Evolutionary conservation across 2,329 filamentous ascomycete genomes (phyloP).

Genomic region (Sporothrix sp.): DNA sequence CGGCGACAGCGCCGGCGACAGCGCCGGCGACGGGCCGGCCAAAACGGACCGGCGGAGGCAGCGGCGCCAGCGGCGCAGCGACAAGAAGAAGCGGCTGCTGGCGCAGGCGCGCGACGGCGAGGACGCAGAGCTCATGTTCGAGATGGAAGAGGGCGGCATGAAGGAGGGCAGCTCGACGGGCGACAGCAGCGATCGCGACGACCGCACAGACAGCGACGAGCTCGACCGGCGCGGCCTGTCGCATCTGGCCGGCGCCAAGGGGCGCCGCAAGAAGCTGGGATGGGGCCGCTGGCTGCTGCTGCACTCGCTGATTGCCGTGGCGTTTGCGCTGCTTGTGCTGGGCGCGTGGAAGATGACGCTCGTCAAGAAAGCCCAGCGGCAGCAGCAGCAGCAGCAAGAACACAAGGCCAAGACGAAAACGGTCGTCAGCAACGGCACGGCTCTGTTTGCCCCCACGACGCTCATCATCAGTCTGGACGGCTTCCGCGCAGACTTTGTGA

Average conservation of each 20-base stretch:
- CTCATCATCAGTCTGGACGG: constrained; percentile 91
- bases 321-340: constrained; percentile 46
- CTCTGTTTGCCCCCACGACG: constrained; percentile 81
- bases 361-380: constrained; percentile 25
- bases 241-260: constrained; percentile 37
- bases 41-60: constrained; percentile 30
- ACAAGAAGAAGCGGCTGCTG: constrained; percentile 44
- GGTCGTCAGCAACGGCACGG: constrained; percentile 67
- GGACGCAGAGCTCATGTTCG: constrained; percentile 71
- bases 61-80: constrained; percentile 40
- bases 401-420: constrained; percentile 19
- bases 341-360: constrained; percentile 50
- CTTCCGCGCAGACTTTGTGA: constrained; percentile 88
- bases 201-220: constrained; percentile 49
- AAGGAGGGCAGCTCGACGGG: constrained; percentile 56
- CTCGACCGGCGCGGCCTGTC: constrained; percentile 47
- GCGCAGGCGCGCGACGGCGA: constrained; percentile 51
- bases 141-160: constrained; percentile 76
- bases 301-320: constrained; percentile 40
- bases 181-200: constrained; percentile 50
- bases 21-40: neutral
- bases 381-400: neutral
- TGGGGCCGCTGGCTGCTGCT: constrained; percentile 42
- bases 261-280: constrained; percentile 22
- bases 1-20: constrained; percentile 16